phyloP scores from a whole-genome alignment of 108 stramenopile species.

The Craspedostauros australis region DNA sequence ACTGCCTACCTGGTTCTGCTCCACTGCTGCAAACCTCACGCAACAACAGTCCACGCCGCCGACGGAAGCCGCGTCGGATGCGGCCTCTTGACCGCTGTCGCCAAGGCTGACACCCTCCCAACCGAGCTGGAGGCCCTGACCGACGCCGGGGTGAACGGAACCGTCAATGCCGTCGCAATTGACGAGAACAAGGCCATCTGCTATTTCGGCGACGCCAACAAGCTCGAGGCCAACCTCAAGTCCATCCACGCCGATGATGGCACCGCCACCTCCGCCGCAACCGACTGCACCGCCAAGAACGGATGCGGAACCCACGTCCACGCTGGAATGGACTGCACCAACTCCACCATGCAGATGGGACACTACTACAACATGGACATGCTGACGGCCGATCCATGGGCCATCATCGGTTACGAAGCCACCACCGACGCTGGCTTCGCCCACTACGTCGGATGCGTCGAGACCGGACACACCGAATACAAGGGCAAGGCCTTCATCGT shows the following conservation, averaged over 20 bases:
- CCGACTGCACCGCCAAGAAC: conserved; percentile 9
- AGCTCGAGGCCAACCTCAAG: conserved; percentile 1
- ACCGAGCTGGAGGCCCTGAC: neutral
- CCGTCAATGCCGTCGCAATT: too few species aligned
- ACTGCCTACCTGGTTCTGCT: too few species aligned
- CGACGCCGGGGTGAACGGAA: neutral
- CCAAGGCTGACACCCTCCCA: neutral
- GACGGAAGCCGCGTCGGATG: conserved; percentile 26
- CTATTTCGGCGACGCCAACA: conserved; percentile 8
- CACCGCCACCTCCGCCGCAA: neutral
- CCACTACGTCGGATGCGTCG: conserved; percentile 7
- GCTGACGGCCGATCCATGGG: conserved; percentile 11
- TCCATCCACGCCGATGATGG: neutral
- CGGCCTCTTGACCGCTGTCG: conserved; percentile 16
- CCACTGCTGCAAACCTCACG: too few species aligned
- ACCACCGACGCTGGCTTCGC: conserved; percentile 10
- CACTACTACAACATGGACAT: conserved; percentile 19
- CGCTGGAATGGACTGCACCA: conserved; percentile 19
- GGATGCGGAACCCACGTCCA: conserved; percentile 36
- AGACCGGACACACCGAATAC: conserved; percentile 3
- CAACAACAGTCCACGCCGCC: conserved; percentile 13
- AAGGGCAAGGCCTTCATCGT: conserved; percentile 21
- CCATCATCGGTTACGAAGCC: conserved; percentile 6
- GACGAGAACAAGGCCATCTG: conserved; percentile 3
- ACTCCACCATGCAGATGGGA: conserved; percentile 14